Evolutionary conservation across 495 filamentous ascomycete species (phyloP).

Genomic region (Trichocladium antarcticum): DNA sequence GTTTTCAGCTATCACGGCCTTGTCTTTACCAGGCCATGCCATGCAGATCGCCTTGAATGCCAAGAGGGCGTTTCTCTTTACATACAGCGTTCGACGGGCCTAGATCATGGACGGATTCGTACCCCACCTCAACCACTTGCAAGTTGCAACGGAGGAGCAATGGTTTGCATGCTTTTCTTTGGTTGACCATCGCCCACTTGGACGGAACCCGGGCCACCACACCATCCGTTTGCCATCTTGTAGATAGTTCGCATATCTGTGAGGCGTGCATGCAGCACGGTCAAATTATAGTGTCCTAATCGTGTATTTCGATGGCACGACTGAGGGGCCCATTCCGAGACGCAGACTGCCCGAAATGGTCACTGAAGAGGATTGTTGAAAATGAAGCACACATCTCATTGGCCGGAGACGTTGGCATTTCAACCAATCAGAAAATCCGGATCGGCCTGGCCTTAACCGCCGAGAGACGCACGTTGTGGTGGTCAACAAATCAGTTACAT

Average conservation of each 20-base stretch:
- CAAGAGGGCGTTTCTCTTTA: no score
- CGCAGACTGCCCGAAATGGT: background rate
- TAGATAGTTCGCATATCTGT: constrained; percentile 18
- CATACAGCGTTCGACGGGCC: no score
- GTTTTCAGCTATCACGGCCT: no score
- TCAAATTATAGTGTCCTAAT: background rate
- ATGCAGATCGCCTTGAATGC: no score
- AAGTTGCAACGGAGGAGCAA: background rate
- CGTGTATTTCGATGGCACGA: background rate
- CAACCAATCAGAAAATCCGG: constrained; percentile 22
- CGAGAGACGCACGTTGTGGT: background rate
- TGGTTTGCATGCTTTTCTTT: no score
- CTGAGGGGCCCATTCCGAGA: no score
- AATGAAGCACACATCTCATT: constrained; percentile 8
- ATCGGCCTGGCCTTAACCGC: background rate
- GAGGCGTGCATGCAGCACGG: constrained; percentile 15
- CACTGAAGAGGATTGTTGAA: background rate
- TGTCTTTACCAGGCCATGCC: no score
- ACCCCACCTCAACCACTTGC: constrained; percentile 2
- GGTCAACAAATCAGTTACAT: constrained; percentile 20
- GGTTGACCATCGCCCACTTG: background rate
- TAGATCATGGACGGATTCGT: no score
- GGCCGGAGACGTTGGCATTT: constrained; percentile 14
- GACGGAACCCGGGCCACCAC: constrained; percentile 1
- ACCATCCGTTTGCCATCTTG: constrained; percentile 14